Base-by-base conservation (phyloP, 1,139 yeast genomes). In the Debaryomyces sp. region DNA sequence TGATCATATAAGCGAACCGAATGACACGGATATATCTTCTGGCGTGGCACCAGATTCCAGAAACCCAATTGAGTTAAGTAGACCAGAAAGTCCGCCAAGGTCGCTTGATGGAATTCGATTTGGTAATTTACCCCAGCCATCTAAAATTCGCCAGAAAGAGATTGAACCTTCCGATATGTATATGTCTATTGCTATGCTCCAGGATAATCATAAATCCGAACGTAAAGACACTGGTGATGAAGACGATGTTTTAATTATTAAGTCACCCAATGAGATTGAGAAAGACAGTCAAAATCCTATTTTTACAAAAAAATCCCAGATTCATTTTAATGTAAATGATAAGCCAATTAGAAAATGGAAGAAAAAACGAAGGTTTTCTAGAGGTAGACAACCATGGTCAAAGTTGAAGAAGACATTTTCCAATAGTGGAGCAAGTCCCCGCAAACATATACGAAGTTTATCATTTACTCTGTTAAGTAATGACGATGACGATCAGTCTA, bases 141-240 rank as follows among this genome's bases (percentile, higher is more conserved):
- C 64, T 2, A 60, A 58, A 36, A 60, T 59, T 49, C 60, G 80
- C 24, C 68, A 76, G 17, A 71, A 75, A 21, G 85, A 85, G 36
- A 72, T 88, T 9, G 85, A 85, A 30, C 97, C 97, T 1, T 82
- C 87, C 45, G 97, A 91, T 61, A 86, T 91, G 85, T 86, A 77
- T 61, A 77, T 87, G 68, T 89, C 96, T 1, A 87, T 90, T 55
- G 85, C 89, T 45, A 84, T 89, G 85, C 73, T 90, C 67, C 86
- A 85, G 59, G 75, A 78, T 47, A 74, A 75, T 45, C 78, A 78
- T 30, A 39, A 34, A 12, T 10, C 30, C 15, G 43, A 37, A 36
- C 45, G 15, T 18, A 48, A 40, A 23, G 43, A 40, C 27, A 49
- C 54, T 18, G 63, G 58, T n/a, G 85, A 84, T 29, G 85, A 84